phyloP scores from a whole-genome alignment of 2,329 filamentous ascomycete species.

The Ceratocystis colombiana region DNA sequence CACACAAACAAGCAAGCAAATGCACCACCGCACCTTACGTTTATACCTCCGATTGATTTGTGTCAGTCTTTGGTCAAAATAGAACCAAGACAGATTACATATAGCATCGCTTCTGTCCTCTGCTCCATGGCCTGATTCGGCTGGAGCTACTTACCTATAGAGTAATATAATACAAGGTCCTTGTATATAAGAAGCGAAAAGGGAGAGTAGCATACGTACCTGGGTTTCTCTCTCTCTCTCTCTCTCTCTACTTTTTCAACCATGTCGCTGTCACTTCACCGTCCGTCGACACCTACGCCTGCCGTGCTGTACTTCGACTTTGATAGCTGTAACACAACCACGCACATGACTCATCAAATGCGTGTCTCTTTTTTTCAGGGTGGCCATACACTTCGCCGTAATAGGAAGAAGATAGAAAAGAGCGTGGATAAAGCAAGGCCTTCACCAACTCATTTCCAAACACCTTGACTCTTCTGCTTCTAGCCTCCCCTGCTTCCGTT shows the following conservation, averaged over 20 bases:
- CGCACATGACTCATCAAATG: slow-evolving; percentile 21
- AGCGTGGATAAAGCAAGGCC: neutral
- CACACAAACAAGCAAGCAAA: too few relatives aligned
- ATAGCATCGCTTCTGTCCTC: too few relatives aligned
- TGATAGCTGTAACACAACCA: slow-evolving; percentile 21
- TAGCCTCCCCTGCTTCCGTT: slow-evolving; percentile 18
- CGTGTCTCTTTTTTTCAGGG: slow-evolving; percentile 15
- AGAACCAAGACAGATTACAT: too few relatives aligned
- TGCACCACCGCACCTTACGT: too few relatives aligned
- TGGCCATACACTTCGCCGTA: neutral
- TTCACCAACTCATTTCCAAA: neutral
- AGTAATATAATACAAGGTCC: too few relatives aligned
- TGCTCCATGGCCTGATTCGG: too few relatives aligned
- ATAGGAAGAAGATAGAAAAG: slow-evolving; percentile 6
- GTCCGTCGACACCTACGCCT: slow-evolving; percentile 1
- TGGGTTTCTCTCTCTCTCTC: neutral
- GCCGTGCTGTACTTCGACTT: slow-evolving; percentile 13
- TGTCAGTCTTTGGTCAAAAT: too few relatives aligned
- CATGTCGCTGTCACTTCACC: neutral
- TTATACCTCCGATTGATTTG: too few relatives aligned
- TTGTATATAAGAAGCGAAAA: neutral
- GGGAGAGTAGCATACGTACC: neutral
- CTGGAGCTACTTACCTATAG: too few relatives aligned
- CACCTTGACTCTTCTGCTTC: slow-evolving; percentile 14
- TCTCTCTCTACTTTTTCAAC: neutral